Base-by-base conservation (phyloP, 179 eudicot genomes). In the Camellia oleifera region DNA sequence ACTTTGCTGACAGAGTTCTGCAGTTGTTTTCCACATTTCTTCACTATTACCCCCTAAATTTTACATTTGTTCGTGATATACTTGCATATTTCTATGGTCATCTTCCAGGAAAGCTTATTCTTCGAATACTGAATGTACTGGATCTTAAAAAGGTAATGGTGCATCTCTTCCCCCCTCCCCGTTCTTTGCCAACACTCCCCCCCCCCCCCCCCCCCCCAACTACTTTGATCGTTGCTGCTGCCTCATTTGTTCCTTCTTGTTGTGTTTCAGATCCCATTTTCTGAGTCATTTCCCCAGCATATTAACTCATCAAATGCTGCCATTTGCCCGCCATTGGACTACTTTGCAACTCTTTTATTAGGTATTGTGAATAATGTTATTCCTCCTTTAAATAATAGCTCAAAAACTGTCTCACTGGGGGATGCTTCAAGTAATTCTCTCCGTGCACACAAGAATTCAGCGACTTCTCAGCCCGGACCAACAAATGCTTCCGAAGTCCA, bases 41-140 rank as follows among this genome's bases (percentile, higher is more conserved):
- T 83, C 92, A 87, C 77, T 89, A 94, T 81, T 88, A 96, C 83
- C 98, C 99, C 78, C 78, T 96, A 69, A 90, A 93, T 83, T 92
- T 96, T 81, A 96, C 99, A n/a, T 96, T 96, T 89, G 99, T 96
- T 72, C 99, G 99, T 74, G 99, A 96, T 76, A 94, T 92, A 80
- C 89, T 96, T 79, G 93, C 99, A 72, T 96, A 96, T 87, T 96
- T 96, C 83, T 94, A 96, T 72, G 96, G 97, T 64, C 96, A 91
- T 89, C 99, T 96, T 82, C 92, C 98, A 44, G 94, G 87, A 78
- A 94, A 92, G 86, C 91, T 96, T 58, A 86, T 96, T 78, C 89
- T 94, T 68, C 93, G 98, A 56, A 88, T 96, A 84, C 80, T 96
- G 77, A 91, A 85, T 78, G 90, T 94, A 69, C 88, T 94, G 70